A percentile compares a stretch with the other conserved stretches of the same genome.
These are phyloP conservation scores for Diphasiastrum complanatum DNA, from an alignment of 83 land plant species.

Conservation along the genomic window DNA sequence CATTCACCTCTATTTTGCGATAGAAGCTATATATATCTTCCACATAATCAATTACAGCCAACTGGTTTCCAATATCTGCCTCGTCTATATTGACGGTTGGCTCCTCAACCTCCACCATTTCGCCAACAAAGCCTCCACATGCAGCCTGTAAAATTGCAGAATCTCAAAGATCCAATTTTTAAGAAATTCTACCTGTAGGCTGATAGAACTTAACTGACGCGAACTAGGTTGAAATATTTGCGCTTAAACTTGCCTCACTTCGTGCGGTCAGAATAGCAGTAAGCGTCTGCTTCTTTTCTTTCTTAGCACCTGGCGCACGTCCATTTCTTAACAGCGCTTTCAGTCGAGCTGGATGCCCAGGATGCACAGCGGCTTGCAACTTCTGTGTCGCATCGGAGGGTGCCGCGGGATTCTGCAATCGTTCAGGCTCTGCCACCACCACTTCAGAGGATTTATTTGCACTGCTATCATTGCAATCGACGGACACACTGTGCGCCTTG, in stretches of 20 bases:
- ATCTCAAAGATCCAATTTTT: not conserved
- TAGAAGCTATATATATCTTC: not conserved
- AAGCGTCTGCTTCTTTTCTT: not conserved
- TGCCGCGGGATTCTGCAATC: no score
- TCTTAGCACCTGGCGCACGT: no score
- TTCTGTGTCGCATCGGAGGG: no score
- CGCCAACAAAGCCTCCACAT: constrained; percentile 4
- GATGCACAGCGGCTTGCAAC: no score
- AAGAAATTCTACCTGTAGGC: not conserved
- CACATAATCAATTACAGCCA: not conserved
- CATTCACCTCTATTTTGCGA: not conserved
- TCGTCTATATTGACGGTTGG: not conserved
- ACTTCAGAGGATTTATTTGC: not conserved
- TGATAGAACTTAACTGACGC: not conserved
- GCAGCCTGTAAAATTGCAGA: constrained; percentile 11
- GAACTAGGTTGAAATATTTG: not conserved
- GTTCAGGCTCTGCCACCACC: not conserved
- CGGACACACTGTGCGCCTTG: not conserved
- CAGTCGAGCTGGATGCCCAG: no score
- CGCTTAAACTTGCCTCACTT: constrained; percentile 13
- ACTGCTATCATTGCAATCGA: not conserved
- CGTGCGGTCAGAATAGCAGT: constrained; percentile 14
- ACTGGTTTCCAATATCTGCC: not conserved
- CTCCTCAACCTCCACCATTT: not conserved
- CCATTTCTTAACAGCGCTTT: no score